phyloP scores from a whole-genome alignment of 2,329 filamentous ascomycete genomes.

The Monosporascus sp. region DNA sequence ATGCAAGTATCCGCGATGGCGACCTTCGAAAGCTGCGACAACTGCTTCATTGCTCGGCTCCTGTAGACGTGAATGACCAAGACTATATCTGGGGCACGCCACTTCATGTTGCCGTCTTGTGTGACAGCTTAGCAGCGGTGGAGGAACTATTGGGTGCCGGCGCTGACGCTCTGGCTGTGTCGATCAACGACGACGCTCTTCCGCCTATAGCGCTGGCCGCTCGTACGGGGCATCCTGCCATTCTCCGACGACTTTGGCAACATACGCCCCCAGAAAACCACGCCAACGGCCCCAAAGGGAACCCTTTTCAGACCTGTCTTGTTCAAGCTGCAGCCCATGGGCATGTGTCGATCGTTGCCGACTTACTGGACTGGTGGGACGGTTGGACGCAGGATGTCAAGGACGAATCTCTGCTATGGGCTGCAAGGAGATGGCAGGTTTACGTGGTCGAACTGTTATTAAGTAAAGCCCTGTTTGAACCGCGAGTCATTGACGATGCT shows the following conservation, averaged over 20 bases:
- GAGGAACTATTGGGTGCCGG: not conserved
- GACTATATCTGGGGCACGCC: not conserved
- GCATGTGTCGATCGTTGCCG: not conserved
- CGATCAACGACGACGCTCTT: not conserved
- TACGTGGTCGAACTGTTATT: not conserved
- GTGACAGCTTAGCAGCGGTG: not conserved
- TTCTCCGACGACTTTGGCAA: not conserved
- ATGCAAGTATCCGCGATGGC: too few species aligned
- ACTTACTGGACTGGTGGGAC: not conserved
- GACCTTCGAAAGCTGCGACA: too few species aligned
- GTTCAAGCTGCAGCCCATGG: not conserved
- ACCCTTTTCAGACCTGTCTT: not conserved
- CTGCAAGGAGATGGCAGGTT: not conserved
- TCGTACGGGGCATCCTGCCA: not conserved
- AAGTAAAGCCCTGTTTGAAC: not conserved
- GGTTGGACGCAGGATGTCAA: not conserved
- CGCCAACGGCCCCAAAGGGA: too few species aligned
- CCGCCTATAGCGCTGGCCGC: not conserved
- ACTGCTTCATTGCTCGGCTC: too few species aligned
- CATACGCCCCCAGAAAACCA: too few species aligned
- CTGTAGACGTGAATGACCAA: too few species aligned
- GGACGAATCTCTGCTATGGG: not conserved
- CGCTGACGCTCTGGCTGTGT: not conserved
- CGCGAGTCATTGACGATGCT: not conserved
- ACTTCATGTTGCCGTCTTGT: not conserved